phyloP scores from a whole-genome alignment of 148 eudicot genomes.

The Pouteria glomerata region DNA sequence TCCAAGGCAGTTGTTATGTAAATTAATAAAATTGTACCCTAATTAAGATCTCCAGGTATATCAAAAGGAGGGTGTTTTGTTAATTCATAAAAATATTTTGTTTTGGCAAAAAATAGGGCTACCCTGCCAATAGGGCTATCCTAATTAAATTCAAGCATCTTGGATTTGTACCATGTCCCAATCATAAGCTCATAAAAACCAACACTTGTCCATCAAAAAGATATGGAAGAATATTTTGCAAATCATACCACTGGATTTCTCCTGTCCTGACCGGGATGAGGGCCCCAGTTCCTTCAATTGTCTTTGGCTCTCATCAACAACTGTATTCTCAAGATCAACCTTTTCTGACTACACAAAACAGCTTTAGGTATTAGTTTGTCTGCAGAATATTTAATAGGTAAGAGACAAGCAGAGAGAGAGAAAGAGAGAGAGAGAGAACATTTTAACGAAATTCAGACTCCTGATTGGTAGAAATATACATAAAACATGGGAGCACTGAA shows the following conservation, averaged over 20 bases:
- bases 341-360: slow-evolving; percentile 68
- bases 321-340: slow-evolving; percentile 95
- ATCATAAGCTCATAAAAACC: not conserved
- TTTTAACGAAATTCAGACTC: not conserved
- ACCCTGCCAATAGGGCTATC: not conserved
- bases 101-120: not conserved
- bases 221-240: slow-evolving; percentile 12
- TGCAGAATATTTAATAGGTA: not conserved
- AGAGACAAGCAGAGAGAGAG: not conserved
- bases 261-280: slow-evolving; percentile 57
- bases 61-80: not conserved
- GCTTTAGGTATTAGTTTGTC: not conserved
- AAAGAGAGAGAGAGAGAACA: not conserved
- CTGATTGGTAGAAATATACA: too few relatives aligned
- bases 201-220: not conserved
- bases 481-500: too few relatives aligned
- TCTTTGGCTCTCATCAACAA: slow-evolving; percentile 93
- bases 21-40: not conserved
- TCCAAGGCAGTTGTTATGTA: not conserved
- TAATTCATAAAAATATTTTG: not conserved
- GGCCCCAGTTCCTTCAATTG: slow-evolving; percentile 56
- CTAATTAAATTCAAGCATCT: not conserved
- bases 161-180: not conserved
- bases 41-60: not conserved
- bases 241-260: slow-evolving; percentile 69